These are phyloP conservation scores for Cryptosporidium felis DNA, from an alignment of 169 alveolate species.

Conservation along the genomic window DNA sequence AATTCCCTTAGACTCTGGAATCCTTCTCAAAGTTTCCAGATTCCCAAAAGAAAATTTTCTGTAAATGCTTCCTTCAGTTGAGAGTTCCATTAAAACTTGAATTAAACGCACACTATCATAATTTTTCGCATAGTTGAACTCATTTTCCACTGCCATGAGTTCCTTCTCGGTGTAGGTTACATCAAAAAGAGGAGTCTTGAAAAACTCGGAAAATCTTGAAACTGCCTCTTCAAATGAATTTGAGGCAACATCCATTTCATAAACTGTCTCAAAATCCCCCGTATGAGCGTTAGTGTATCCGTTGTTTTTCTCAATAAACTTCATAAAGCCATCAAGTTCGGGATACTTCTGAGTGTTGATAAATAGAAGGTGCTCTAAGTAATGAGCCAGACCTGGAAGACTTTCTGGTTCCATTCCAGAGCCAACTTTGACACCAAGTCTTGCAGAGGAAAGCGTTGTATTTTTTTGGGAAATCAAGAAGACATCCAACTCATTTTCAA, in stretches of 20 bases:
- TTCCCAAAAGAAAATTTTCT: conserved; percentile 78
- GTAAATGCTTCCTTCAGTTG: conserved; percentile 69
- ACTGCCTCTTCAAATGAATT: conserved; percentile 76
- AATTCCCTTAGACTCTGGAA: conserved; percentile 55
- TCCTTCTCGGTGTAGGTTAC: conserved; percentile 79
- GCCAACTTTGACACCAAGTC: conserved; percentile 82
- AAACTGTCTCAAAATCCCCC: conserved; percentile 73
- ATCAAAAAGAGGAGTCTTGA: conserved; percentile 79
- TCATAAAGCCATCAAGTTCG: conserved; percentile 75
- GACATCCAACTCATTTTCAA: conserved; percentile 78
- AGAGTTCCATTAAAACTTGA: not conserved
- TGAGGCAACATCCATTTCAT: conserved; percentile 76
- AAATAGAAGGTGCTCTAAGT: conserved; percentile 86
- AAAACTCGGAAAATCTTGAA: conserved; percentile 80
- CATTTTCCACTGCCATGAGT: conserved; percentile 81
- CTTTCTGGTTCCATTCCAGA: conserved; percentile 75
- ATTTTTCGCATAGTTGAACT: conserved; percentile 72
- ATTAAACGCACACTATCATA: conserved; percentile 59
- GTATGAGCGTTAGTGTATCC: conserved; percentile 83
- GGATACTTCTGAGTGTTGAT: conserved; percentile 86
- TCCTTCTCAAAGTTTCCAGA: conserved; percentile 72
- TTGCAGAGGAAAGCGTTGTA: conserved; percentile 78
- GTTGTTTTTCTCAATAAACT: conserved; percentile 74
- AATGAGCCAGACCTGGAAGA: conserved; percentile 87
- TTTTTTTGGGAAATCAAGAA: conserved; percentile 77